A percentile compares a stretch with the other conserved stretches of the same genome.
phyloP scores from a whole-genome alignment of 2,329 filamentous ascomycete species.

The Aureobasidium sp. region DNA sequence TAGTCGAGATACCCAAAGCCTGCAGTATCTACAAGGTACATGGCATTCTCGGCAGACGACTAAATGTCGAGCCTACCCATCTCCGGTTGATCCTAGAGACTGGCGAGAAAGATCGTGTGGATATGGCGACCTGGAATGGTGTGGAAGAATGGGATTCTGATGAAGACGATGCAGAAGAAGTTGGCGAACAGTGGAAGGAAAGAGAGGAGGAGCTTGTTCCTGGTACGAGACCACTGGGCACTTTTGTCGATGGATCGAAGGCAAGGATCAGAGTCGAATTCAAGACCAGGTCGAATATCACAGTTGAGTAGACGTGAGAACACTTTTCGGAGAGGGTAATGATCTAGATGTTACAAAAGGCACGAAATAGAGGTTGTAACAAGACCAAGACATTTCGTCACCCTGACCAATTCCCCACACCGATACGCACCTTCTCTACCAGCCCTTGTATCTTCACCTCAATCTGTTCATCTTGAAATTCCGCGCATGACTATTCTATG shows the following conservation, averaged over 20 bases:
- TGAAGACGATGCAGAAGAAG: conserved; percentile 31
- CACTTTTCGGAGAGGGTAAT: not conserved
- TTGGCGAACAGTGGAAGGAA: conserved; percentile 54
- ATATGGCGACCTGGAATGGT: conserved; percentile 46
- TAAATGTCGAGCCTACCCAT: conserved; percentile 56
- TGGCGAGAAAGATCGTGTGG: conserved; percentile 77
- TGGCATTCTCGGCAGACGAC: conserved; percentile 66
- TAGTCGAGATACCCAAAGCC: conserved; percentile 59
- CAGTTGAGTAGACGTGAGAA: not conserved
- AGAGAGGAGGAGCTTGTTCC: conserved; percentile 74
- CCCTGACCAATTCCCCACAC: not conserved
- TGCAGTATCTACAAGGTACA: conserved; percentile 78
- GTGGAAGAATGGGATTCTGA: conserved; percentile 36
- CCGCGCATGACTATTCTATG: not conserved
- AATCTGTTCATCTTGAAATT: not conserved
- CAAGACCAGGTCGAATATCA: conserved; percentile 13
- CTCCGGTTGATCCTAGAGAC: conserved; percentile 78
- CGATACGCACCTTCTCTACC: not conserved
- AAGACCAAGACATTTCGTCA: not conserved
- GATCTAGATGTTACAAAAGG: too few relatives aligned
- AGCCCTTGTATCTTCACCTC: too few relatives aligned
- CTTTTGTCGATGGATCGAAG: conserved; percentile 69
- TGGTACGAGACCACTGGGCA: conserved; percentile 73
- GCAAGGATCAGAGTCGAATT: conserved; percentile 65
- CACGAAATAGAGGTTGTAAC: not conserved